These are phyloP conservation scores for Marsdenia floribunda DNA, from an alignment of 257 asterid genomes.

Conservation along the genomic window DNA sequence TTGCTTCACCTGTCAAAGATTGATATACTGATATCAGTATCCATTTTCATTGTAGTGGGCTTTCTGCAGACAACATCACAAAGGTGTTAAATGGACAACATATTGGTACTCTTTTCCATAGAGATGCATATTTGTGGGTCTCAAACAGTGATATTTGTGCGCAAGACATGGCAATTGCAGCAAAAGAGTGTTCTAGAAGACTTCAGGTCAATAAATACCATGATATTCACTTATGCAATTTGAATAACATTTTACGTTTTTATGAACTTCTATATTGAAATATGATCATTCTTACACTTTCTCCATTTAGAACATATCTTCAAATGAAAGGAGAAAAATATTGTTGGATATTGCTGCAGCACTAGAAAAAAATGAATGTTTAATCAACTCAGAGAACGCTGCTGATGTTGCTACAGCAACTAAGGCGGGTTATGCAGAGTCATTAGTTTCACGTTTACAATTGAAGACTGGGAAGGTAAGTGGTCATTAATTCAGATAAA, in stretches of 20 bases:
- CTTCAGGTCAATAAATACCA: constrained; percentile 43
- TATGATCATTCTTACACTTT: not conserved
- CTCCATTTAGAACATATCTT: constrained; percentile 47
- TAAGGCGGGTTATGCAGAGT: constrained; percentile 59
- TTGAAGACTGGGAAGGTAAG: constrained; percentile 81
- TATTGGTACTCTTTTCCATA: constrained; percentile 71
- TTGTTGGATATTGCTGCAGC: constrained; percentile 75
- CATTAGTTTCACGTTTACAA: constrained; percentile 60
- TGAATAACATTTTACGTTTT: not conserved
- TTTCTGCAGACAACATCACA: constrained; percentile 43
- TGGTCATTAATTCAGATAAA: not conserved
- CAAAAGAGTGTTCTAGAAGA: constrained; percentile 65
- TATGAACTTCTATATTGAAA: not conserved
- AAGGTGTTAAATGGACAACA: constrained; percentile 51
- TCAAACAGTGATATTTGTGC: constrained; percentile 44
- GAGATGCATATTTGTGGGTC: constrained; percentile 59
- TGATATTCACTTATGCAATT: not conserved
- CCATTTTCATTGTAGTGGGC: constrained; percentile 50
- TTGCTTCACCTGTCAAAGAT: not conserved
- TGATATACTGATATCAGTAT: not conserved
- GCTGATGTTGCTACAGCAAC: constrained; percentile 66
- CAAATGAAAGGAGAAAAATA: constrained; percentile 65
- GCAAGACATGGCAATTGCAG: constrained; percentile 73
- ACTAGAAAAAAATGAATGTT: constrained; percentile 58
- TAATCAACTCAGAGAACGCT: constrained; percentile 56